A percentile compares a stretch with the other conserved stretches of the same genome.
phyloP scores from a whole-genome alignment of 2,329 filamentous ascomycete species.

The Aspergillus melleus region DNA sequence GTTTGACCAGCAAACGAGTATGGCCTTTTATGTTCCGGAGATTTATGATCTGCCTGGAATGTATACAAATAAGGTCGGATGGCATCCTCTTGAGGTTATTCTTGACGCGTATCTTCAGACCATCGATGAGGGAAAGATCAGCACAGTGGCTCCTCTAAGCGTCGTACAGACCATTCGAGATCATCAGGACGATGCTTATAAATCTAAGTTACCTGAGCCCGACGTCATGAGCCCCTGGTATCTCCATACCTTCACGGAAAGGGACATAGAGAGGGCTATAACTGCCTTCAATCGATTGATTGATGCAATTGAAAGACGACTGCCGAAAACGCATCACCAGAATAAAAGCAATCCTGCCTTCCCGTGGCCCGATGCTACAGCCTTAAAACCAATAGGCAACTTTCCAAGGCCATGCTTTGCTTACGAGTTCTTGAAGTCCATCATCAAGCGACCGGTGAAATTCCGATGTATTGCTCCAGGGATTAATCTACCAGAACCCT shows the following conservation, averaged over 20 bases:
- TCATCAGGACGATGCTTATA: background rate
- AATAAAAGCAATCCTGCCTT: background rate
- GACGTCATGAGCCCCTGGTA: background rate
- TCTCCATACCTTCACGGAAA: background rate
- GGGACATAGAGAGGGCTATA: background rate
- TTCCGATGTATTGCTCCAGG: conserved; percentile 10
- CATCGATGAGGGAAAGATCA: conserved; percentile 9
- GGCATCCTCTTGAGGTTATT: conserved; percentile 9
- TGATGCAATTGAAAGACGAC: background rate
- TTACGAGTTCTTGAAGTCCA: conserved; percentile 1
- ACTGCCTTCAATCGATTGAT: background rate
- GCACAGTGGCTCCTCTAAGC: background rate
- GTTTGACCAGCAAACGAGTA: background rate
- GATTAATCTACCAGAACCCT: conserved; percentile 4
- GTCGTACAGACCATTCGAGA: background rate
- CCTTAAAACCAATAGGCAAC: background rate
- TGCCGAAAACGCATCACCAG: background rate
- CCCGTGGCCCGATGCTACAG: background rate
- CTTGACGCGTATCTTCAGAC: conserved; percentile 7
- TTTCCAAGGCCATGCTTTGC: conserved; percentile 4
- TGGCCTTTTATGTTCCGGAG: background rate
- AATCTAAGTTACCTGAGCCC: background rate
- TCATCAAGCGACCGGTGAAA: background rate
- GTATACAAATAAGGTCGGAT: background rate
- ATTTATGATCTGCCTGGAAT: background rate